Conservation (phyloP, 2,329 filamentous ascomycete genomes). For the Microdochium trichocladiopsis region DNA sequence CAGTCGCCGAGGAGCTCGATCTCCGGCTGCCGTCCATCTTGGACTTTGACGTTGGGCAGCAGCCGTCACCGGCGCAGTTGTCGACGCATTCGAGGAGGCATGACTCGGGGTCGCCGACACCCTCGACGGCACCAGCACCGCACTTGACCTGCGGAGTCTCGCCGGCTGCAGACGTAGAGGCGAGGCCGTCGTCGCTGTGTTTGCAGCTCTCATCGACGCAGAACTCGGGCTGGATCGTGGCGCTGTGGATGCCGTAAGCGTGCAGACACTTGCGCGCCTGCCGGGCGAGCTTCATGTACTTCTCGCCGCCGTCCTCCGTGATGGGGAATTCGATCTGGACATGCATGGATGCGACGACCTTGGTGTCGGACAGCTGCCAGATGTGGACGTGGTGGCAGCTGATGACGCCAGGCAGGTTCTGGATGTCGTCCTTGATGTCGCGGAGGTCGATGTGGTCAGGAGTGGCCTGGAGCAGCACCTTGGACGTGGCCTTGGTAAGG, state of each 20-base stretch:
- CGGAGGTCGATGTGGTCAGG: constrained; percentile 82
- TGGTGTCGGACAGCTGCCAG: constrained; percentile 94
- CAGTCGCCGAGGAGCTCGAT: background rate
- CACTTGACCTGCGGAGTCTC: constrained; percentile 28
- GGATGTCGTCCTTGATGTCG: constrained; percentile 88
- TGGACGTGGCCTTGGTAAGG: constrained; percentile 70
- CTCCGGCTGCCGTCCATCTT: background rate
- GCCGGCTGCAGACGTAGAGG: constrained; percentile 12
- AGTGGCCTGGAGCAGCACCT: constrained; percentile 90
- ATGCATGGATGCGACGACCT: constrained; percentile 88
- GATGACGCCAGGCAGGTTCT: constrained; percentile 74
- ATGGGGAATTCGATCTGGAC: constrained; percentile 89
- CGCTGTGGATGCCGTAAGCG: constrained; percentile 92
- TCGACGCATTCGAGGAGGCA: constrained; percentile 22
- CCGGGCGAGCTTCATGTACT: constrained; percentile 86
- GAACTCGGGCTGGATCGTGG: constrained; percentile 95
- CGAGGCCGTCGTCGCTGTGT: constrained; percentile 22
- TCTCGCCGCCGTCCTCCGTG: constrained; percentile 66
- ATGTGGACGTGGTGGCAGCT: constrained; percentile 95
- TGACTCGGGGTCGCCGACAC: constrained; percentile 6
- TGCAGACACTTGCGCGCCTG: constrained; percentile 84
- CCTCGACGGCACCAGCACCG: constrained; percentile 10
- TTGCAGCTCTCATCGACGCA: constrained; percentile 44
- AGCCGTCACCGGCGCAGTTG: constrained; percentile 12
- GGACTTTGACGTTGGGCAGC: constrained; percentile 13